Evolutionary conservation across 2,329 filamentous ascomycete species (phyloP).

Genomic region (Penicillium sp.): DNA sequence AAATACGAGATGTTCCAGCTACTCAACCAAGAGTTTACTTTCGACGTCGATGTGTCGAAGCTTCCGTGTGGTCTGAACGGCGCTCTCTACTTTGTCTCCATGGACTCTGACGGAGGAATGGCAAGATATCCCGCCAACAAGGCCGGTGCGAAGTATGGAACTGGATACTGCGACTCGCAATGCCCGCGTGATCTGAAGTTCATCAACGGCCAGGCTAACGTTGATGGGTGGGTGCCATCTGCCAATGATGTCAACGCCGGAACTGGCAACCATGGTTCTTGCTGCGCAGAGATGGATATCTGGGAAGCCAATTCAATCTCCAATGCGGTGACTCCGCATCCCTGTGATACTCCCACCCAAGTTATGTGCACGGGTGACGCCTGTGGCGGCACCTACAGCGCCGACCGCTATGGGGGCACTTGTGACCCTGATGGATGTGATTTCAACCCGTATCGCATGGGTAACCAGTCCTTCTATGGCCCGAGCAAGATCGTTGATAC

Average conservation of each 20-base stretch:
- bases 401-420: slow-evolving; percentile 59
- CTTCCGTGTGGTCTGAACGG: slow-evolving; percentile 71
- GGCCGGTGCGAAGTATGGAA: slow-evolving; percentile 62
- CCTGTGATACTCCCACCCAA: slow-evolving; percentile 56
- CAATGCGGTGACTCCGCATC: slow-evolving; percentile 66
- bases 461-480: slow-evolving; percentile 65
- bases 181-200: slow-evolving; percentile 53
- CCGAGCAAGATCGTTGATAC: slow-evolving; percentile 61
- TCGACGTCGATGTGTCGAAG: slow-evolving; percentile 70
- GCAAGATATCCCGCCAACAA: slow-evolving; percentile 53
- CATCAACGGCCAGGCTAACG: slow-evolving; percentile 53
- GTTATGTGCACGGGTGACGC: slow-evolving; percentile 52
- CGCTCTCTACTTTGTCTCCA: slow-evolving; percentile 66
- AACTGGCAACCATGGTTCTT: slow-evolving; percentile 56
- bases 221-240: slow-evolving; percentile 55
- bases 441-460: slow-evolving; percentile 69
- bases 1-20: slow-evolving; percentile 67
- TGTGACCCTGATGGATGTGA: slow-evolving; percentile 73
- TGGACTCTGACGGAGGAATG: slow-evolving; percentile 62
- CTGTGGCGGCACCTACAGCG: slow-evolving; percentile 56
- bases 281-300: slow-evolving; percentile 69
- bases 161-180: slow-evolving; percentile 65
- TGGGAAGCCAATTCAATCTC: slow-evolving; percentile 70
- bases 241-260: slow-evolving; percentile 57
- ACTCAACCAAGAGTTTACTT: slow-evolving; percentile 68